These are phyloP conservation scores for Dorcoceras hygrometricum DNA, from an alignment of 257 asterid species.

Conservation along the genomic window DNA sequence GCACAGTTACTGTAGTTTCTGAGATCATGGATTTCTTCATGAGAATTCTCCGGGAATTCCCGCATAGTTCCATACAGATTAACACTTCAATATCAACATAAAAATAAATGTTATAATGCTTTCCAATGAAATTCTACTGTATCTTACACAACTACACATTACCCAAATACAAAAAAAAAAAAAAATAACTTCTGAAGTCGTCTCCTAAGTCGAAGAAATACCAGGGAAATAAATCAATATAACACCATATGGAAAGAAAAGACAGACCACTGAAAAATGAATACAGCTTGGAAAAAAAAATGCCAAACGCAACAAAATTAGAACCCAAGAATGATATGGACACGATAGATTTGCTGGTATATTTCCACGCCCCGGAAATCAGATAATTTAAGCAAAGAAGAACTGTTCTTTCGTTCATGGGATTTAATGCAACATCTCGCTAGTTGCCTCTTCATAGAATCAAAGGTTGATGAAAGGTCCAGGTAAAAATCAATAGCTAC, in stretches of 20 bases:
- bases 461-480: not conserved
- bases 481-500: not conserved
- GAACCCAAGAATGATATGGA: not conserved
- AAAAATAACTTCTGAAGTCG: not conserved
- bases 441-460: not conserved
- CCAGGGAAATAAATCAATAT: not conserved
- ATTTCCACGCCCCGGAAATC: not conserved
- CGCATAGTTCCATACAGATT: not conserved
- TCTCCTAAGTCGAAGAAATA: not conserved
- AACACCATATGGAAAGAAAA: not conserved
- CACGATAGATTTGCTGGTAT: not conserved
- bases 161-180: not conserved
- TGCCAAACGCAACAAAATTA: not conserved
- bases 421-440: not conserved
- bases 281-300: not conserved
- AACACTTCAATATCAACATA: not conserved
- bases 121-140: not conserved
- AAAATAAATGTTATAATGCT: not conserved
- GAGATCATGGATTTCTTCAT: not conserved
- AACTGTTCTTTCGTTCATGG: not conserved
- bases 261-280: not conserved
- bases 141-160: not conserved
- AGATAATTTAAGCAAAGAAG: not conserved
- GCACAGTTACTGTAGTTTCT: too few relatives aligned
- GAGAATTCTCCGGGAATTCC: too few relatives aligned